Percentiles rank a stretch among this genome's conserved stretches.
phyloP scores from a whole-genome alignment of 306 rosid genomes.

The Astragalus glycyphyllos region DNA sequence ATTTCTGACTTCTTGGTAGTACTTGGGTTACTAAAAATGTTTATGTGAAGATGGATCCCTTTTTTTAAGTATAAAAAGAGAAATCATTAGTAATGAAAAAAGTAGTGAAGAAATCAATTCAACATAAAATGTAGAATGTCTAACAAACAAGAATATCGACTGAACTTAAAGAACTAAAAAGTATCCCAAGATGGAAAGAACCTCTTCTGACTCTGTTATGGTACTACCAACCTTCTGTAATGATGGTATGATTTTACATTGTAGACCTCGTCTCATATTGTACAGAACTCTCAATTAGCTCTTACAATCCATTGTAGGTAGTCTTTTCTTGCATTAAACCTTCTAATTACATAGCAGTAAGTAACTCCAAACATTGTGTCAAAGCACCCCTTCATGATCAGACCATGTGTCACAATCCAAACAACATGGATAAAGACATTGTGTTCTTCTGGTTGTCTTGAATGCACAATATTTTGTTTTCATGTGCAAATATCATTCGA shows the following conservation, averaged over 20 bases:
- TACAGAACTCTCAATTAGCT: slow-evolving; percentile 15
- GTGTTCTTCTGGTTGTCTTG: slow-evolving; percentile 21
- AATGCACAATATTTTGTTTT: slow-evolving; percentile 6
- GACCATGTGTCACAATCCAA: not conserved
- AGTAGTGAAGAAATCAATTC: not conserved
- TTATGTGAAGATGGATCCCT: not conserved
- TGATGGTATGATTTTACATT: slow-evolving; percentile 27
- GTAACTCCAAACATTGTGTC: not conserved
- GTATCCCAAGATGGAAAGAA: slow-evolving; percentile 10
- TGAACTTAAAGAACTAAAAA: not conserved
- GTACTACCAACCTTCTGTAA: slow-evolving; percentile 11
- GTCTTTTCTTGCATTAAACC: not conserved
- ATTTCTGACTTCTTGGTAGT: not conserved
- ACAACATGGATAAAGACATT: slow-evolving; percentile 13
- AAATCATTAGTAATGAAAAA: not conserved
- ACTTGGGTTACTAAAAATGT: not conserved
- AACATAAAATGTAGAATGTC: slow-evolving; percentile 2
- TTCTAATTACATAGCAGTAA: not conserved
- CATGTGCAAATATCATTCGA: slow-evolving; percentile 1
- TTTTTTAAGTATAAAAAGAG: slow-evolving; percentile 17
- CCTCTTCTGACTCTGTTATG: slow-evolving; percentile 19
- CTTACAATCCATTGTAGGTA: not conserved
- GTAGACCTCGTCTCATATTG: slow-evolving; percentile 22
- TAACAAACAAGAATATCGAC: not conserved
- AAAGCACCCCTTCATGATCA: not conserved